phyloP scores from a whole-genome alignment of 2,329 filamentous ascomycete genomes.

The Epichloe aotearoae region DNA sequence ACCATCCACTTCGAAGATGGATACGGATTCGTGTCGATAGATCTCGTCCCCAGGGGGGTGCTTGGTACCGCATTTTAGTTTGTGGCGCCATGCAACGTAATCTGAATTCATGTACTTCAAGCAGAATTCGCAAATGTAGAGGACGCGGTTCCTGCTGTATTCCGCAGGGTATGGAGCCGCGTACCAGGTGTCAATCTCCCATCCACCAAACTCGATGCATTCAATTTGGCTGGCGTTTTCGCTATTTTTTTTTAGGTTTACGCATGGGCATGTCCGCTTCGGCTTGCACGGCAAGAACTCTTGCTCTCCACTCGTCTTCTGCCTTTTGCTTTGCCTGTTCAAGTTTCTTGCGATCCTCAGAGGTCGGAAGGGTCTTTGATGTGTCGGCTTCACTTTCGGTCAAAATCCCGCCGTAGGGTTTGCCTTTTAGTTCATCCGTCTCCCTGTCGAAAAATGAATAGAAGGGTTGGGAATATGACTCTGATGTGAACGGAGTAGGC shows the following conservation, averaged over 20 bases:
- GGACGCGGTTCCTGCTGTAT: constrained; percentile 86
- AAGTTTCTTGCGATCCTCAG: constrained; percentile 72
- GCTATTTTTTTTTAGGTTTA: constrained; percentile 63
- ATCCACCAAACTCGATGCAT: constrained; percentile 94
- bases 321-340: constrained; percentile 82
- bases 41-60: constrained; percentile 97
- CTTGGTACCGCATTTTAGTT: constrained; percentile 91
- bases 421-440: constrained; percentile 75
- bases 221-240: constrained; percentile 93
- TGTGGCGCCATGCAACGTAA: constrained; percentile 95
- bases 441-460: constrained; percentile 85
- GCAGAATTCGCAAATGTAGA: constrained; percentile 99
- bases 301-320: constrained; percentile 80
- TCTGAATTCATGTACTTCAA: constrained; percentile 99
- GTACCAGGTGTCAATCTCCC: constrained; percentile 99
- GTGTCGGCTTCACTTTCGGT: constrained; percentile 85
- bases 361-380: constrained; percentile 68
- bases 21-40: constrained; percentile 79
- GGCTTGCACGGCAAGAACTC: constrained; percentile 44
- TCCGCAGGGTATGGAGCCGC: constrained; percentile 96
- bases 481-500: constrained; percentile 43
- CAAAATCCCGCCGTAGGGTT: constrained; percentile 90
- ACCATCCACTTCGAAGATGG: constrained; percentile 95
- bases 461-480: constrained; percentile 62
- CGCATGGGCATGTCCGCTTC: constrained; percentile 49